Conservation (phyloP, 306 rosid species). For the Psophocarpus tetragonolobus region DNA sequence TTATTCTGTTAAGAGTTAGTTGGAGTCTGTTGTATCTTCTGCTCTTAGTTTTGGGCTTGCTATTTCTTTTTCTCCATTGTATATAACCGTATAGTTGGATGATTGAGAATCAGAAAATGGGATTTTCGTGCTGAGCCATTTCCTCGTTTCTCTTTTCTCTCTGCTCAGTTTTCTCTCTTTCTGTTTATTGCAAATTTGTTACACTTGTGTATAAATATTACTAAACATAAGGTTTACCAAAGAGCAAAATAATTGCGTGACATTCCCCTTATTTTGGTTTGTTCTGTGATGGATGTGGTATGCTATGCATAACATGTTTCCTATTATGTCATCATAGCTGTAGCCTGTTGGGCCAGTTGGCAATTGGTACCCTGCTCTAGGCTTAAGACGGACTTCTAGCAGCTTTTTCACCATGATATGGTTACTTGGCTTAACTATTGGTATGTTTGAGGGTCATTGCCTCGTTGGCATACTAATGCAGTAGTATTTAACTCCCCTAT, state of each 20-base stretch:
- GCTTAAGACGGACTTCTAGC: background rate
- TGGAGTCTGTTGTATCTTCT: too few relatives aligned
- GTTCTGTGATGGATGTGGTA: background rate
- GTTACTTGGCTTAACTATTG: background rate
- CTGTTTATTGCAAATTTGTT: too few relatives aligned
- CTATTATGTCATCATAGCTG: background rate
- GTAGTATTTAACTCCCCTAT: background rate
- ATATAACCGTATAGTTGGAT: too few relatives aligned
- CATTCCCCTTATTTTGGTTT: background rate
- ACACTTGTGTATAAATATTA: background rate
- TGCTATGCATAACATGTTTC: background rate
- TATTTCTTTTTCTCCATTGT: too few relatives aligned
- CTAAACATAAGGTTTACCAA: background rate
- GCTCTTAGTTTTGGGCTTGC: too few relatives aligned
- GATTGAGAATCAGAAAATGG: too few relatives aligned
- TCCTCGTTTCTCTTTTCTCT: too few relatives aligned
- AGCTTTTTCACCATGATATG: background rate
- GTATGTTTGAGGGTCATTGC: background rate
- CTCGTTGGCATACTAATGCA: background rate
- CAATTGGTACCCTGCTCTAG: background rate
- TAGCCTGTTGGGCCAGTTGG: background rate
- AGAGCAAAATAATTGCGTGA: background rate
- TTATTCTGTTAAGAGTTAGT: too few relatives aligned
- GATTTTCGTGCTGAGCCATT: too few relatives aligned
- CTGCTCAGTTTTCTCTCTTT: too few relatives aligned